phyloP scores from a whole-genome alignment of 495 filamentous ascomycete species.

The Penicillium canariense region DNA sequence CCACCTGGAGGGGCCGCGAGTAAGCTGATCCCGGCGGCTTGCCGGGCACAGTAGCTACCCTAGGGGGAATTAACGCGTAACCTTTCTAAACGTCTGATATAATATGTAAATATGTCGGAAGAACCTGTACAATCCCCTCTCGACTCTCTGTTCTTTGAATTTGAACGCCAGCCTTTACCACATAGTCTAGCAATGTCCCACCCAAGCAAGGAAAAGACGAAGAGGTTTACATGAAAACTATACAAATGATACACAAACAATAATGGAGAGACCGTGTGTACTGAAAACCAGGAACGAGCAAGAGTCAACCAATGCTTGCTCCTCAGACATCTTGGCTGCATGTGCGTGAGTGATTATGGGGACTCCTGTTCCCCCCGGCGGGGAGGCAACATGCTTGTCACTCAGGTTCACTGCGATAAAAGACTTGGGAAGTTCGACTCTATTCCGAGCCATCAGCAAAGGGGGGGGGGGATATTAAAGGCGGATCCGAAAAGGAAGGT shows the following conservation, averaged over 20 bases:
- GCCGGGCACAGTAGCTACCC: too few relatives aligned
- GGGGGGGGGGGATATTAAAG: too few relatives aligned
- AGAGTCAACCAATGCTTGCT: not conserved
- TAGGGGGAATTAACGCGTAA: too few relatives aligned
- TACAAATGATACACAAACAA: not conserved
- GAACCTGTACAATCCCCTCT: too few relatives aligned
- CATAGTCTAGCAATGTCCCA: not conserved
- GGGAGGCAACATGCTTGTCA: slow-evolving; percentile 25
- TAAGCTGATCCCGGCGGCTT: not conserved
- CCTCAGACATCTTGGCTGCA: too few relatives aligned
- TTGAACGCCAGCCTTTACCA: not conserved
- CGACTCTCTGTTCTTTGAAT: not conserved
- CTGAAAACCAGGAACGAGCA: not conserved
- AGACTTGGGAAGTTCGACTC: slow-evolving; percentile 90
- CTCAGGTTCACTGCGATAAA: slow-evolving; percentile 61
- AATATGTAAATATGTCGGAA: too few relatives aligned
- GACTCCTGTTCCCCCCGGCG: slow-evolving; percentile 8
- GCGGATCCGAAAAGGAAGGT: not conserved
- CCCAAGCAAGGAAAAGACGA: not conserved
- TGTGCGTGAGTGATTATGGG: not conserved
- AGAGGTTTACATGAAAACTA: not conserved
- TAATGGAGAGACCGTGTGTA: not conserved
- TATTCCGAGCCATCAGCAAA: slow-evolving; percentile 27
- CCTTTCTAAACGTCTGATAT: too few relatives aligned
- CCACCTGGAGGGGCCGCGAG: not conserved